A percentile compares a stretch with the other conserved stretches of the same genome.
phyloP scores from a whole-genome alignment of 164 flowering plant species.

The Tetracentron sinense region DNA sequence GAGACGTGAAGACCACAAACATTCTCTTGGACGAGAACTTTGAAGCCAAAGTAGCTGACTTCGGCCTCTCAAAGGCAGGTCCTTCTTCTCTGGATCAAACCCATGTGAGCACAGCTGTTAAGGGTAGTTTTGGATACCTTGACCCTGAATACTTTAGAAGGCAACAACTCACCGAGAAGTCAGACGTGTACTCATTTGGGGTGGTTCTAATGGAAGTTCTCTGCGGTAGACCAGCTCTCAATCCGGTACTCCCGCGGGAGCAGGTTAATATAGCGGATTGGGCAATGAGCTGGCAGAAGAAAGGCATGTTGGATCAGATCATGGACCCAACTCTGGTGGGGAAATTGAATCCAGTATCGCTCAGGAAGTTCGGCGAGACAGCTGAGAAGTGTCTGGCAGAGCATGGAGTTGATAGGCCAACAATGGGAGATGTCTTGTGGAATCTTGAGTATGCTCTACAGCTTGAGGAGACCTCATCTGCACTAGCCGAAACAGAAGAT shows the following conservation, averaged over 20 bases:
- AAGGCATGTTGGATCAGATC: not conserved
- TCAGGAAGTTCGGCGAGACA: not conserved
- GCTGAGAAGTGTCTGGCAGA: not conserved
- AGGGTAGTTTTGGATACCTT: slow-evolving; percentile 27
- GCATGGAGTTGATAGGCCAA: not conserved
- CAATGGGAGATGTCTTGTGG: not conserved
- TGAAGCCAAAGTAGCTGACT: slow-evolving; percentile 25
- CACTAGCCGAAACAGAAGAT: not conserved
- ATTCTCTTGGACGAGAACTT: slow-evolving; percentile 22
- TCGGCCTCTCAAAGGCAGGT: slow-evolving; percentile 26
- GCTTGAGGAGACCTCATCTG: not conserved
- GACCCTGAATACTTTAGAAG: slow-evolving; percentile 26
- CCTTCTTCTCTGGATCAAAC: slow-evolving; percentile 24
- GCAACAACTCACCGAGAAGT: slow-evolving; percentile 23
- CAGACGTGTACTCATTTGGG: slow-evolving; percentile 26
- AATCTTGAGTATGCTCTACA: not conserved
- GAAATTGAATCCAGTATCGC: not conserved
- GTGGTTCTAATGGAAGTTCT: slow-evolving; percentile 26
- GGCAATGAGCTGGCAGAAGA: slow-evolving; percentile 10
- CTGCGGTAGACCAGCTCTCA: slow-evolving; percentile 23
- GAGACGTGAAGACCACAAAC: slow-evolving; percentile 26
- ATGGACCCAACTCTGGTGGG: not conserved
- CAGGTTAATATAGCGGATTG: slow-evolving; percentile 27
- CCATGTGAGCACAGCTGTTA: slow-evolving; percentile 27
- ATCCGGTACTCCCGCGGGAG: slow-evolving; percentile 24